These are phyloP conservation scores for Oemleria cerasiformis DNA, from an alignment of 306 rosid species.

Conservation along the genomic window DNA sequence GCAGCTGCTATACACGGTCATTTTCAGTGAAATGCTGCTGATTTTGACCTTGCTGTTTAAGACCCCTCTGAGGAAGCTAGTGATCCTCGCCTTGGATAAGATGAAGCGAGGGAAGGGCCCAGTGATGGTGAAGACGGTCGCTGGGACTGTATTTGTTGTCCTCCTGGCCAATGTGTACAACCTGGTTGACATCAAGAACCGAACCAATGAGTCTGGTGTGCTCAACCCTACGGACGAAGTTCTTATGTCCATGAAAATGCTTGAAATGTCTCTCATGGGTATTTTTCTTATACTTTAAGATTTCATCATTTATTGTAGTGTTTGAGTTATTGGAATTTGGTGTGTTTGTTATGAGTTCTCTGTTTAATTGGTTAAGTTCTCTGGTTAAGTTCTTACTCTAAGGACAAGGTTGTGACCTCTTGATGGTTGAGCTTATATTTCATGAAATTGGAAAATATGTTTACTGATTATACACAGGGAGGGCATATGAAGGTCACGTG, in stretches of 20 bases:
- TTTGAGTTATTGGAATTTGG: not conserved
- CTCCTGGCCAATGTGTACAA: constrained; percentile 57
- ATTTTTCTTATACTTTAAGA: not conserved
- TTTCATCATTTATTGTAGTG: not conserved
- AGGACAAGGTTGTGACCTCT: not conserved
- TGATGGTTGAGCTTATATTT: not conserved
- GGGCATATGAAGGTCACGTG: not conserved
- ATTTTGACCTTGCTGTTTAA: constrained; percentile 65
- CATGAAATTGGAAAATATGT: not conserved
- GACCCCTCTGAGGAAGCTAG: constrained; percentile 80
- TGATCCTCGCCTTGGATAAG: constrained; percentile 64
- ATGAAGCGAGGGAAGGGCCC: constrained; percentile 89
- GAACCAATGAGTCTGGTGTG: constrained; percentile 55
- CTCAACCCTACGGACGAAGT: constrained; percentile 86
- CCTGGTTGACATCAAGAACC: constrained; percentile 58
- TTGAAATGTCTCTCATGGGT: constrained; percentile 97
- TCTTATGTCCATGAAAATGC: constrained; percentile 75
- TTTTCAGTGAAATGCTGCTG: constrained; percentile 54
- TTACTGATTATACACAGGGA: not conserved
- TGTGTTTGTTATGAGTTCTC: not conserved
- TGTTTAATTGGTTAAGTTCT: too few relatives aligned
- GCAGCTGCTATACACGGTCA: constrained; percentile 65
- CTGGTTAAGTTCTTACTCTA: not conserved
- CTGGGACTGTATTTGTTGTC: constrained; percentile 57
- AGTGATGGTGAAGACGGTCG: constrained; percentile 62